A percentile compares a stretch with the other conserved stretches of the same genome.
Evolutionary conservation across 495 filamentous ascomycete species (phyloP).

Genomic region (Neurospora discreta): DNA sequence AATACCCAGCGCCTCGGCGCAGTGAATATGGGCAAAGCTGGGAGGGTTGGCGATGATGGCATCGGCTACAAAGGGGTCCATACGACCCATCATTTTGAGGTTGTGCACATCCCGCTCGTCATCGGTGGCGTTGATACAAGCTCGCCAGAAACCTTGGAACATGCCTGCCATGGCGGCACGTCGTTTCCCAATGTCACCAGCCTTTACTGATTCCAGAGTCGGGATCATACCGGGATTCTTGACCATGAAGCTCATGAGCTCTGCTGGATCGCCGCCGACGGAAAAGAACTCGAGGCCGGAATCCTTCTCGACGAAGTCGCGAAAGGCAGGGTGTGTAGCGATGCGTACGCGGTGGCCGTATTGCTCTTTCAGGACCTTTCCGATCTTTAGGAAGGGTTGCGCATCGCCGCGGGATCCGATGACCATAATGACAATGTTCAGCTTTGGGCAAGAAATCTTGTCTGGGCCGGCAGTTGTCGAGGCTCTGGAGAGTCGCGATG

Average conservation of each 20-base stretch:
- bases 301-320: constrained; percentile 54
- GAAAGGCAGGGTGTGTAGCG: constrained; percentile 65
- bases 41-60: constrained; percentile 80
- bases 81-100: constrained; percentile 41
- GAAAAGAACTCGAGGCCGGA: constrained; percentile 63
- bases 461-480: constrained; percentile 5
- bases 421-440: constrained; percentile 74
- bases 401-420: constrained; percentile 72
- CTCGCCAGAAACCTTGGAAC: constrained; percentile 68
- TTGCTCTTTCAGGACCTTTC: constrained; percentile 46
- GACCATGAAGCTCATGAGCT: constrained; percentile 82
- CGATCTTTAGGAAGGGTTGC: constrained; percentile 63
- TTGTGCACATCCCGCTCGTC: constrained; percentile 42
- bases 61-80: constrained; percentile 62
- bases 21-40: constrained; percentile 70
- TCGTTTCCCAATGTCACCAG: constrained; percentile 56
- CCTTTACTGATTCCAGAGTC: constrained; percentile 51
- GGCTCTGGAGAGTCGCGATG: constrained; percentile 14
- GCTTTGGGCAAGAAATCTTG: constrained; percentile 27
- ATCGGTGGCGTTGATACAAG: constrained; percentile 55
- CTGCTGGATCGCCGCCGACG: constrained; percentile 67
- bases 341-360: constrained; percentile 68
- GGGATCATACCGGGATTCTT: constrained; percentile 76
- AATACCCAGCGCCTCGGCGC: constrained; percentile 69
- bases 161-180: constrained; percentile 58